Evolutionary conservation across 2,329 filamentous ascomycete genomes (phyloP), one percentile per base, ranked within the genome.

Genomic region (Xylariaceae sp.): DNA sequence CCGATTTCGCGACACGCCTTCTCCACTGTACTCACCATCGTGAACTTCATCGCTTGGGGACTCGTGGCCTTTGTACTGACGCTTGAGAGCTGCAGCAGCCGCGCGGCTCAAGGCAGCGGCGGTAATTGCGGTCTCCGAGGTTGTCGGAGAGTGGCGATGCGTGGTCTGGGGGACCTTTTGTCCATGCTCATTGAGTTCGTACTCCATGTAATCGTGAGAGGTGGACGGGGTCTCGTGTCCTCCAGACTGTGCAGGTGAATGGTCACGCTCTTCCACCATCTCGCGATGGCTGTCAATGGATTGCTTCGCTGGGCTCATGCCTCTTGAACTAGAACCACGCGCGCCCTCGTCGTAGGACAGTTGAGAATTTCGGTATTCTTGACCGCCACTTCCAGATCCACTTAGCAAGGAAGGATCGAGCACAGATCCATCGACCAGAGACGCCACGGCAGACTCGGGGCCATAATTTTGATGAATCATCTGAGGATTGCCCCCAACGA

Each of bases 401-500:
- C 66, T 90, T 39, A 95, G 60, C 11, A 84, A 78, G 2, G 89
- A 94, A 38, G 76, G 76, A 4, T 79, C 76, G 13, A 79, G 61
- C 62, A 76, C 69, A 0, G 89, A 91, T 15, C 89, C 88, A 53
- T 93, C 85, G 2, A 83, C 69, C 6, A 97, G 71, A 13, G 90
- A 96, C 7, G 91, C 91, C 9, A 97, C 90, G 9, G 86, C 87
- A 12, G 90, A 96, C 63, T 96, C 90, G 0, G 95, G 82, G 2
- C 78, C 88, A 26, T 81, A 59, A 2, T 79, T 80, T 2, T 79
- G 82, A 53, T 89, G 81, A 3, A 94, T 76, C 56, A 89, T 84
- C 51, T 87, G 76, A 2, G 89, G 84, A 52, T 87, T 95, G 9
- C 82, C 81, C 32, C 78, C 84, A 35, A 89, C 67, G 16, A 78